phyloP scores from a whole-genome alignment of 768 basidiomycete species.

The Russula ochroleuca region DNA sequence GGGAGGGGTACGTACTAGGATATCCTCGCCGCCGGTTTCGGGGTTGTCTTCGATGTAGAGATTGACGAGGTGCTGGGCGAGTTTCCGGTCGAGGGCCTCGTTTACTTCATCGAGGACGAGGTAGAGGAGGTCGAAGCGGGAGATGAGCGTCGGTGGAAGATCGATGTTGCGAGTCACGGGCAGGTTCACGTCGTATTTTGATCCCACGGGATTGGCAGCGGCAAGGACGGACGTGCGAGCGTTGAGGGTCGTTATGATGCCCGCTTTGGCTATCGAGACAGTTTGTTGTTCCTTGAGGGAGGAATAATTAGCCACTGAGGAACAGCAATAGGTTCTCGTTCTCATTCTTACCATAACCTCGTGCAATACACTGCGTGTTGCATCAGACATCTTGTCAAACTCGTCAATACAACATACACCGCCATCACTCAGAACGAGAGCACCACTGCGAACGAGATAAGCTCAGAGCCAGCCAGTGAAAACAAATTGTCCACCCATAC shows the following conservation, averaged over 20 bases:
- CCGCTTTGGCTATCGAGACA: conserved; percentile 97
- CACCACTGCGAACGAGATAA: conserved; percentile 54
- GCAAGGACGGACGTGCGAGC: conserved; percentile 98
- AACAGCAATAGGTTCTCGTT: not conserved
- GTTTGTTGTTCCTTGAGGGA: conserved; percentile 93
- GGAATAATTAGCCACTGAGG: not conserved
- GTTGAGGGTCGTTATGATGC: conserved; percentile 97
- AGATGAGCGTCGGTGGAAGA: conserved; percentile 94
- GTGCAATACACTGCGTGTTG: conserved; percentile 95
- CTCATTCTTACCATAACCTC: conserved; percentile 84
- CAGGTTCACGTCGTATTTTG: conserved; percentile 87
- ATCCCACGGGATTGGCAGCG: conserved; percentile 95
- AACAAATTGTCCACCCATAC: conserved; percentile 38
- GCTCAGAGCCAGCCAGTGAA: not conserved
- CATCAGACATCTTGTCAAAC: conserved; percentile 99
- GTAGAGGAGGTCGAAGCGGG: conserved; percentile 94
- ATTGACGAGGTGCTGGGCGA: conserved; percentile 90
- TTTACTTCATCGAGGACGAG: conserved; percentile 94
- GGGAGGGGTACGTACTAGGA: conserved; percentile 54
- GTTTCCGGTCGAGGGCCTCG: conserved; percentile 74
- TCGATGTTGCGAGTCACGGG: conserved; percentile 97
- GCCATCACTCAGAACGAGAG: conserved; percentile 90
- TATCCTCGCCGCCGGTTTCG: conserved; percentile 57
- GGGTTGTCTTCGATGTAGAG: conserved; percentile 92
- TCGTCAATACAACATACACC: conserved; percentile 99